Evolutionary conservation across 176 grass and related monocot species (phyloP).

Genomic region (Lolium multiflorum): DNA sequence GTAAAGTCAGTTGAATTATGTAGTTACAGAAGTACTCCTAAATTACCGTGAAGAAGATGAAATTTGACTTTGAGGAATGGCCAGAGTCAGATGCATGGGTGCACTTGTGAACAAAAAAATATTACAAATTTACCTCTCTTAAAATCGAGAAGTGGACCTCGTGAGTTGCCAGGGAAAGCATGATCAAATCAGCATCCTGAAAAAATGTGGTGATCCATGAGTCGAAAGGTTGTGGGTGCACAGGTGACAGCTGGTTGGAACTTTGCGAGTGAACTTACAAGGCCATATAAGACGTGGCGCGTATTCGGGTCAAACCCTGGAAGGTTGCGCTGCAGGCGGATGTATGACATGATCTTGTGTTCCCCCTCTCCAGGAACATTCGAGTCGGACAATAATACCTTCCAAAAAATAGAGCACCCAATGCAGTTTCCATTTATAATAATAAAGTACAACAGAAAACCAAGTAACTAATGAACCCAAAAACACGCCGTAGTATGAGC

Average conservation of each 20-base stretch:
- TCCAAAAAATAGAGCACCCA: conserved; percentile 48
- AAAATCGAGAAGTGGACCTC: conserved; percentile 99
- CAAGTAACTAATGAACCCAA: conserved; percentile 21
- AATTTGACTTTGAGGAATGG: conserved; percentile 23
- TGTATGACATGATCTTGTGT: conserved; percentile 98
- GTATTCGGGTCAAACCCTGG: conserved; percentile 95
- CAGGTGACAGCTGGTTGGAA: background rate
- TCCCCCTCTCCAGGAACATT: conserved; percentile 98
- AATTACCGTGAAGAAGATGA: conserved; percentile 38
- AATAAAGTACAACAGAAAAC: conserved; percentile 50
- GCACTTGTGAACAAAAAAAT: conserved; percentile 24
- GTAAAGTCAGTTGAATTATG: conserved; percentile 72
- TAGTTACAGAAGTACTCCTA: conserved; percentile 52
- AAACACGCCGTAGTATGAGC: conserved; percentile 41
- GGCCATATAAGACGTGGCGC: conserved; percentile 86
- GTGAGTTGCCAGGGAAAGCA: conserved; percentile 96
- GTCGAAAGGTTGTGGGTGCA: background rate
- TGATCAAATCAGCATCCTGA: conserved; percentile 99
- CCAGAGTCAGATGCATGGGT: background rate
- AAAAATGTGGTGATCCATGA: conserved; percentile 32
- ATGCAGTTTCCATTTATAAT: conserved; percentile 63
- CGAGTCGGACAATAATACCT: conserved; percentile 97
- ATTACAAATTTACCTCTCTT: conserved; percentile 77
- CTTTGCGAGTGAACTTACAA: conserved; percentile 63
- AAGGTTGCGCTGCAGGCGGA: conserved; percentile 84